phyloP scores from a whole-genome alignment of 306 rosid genomes.

The Trifolium pratense region DNA sequence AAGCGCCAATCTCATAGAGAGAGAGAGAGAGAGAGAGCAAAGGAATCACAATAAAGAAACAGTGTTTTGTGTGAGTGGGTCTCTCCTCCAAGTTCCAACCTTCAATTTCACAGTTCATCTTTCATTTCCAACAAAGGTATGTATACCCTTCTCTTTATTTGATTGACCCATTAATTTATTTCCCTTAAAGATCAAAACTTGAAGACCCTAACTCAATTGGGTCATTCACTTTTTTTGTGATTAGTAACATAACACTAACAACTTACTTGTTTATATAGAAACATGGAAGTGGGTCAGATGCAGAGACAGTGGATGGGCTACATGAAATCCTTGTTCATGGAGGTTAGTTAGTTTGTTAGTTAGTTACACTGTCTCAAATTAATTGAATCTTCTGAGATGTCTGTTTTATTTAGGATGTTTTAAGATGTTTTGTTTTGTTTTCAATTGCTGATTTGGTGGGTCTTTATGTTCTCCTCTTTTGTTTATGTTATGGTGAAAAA shows the following conservation, averaged over 20 bases:
- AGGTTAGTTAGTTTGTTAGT: slow-evolving; percentile 53
- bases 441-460: slow-evolving; percentile 42
- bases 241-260: slow-evolving; percentile 5
- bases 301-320: slow-evolving; percentile 85
- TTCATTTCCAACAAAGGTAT: slow-evolving; percentile 17
- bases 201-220: slow-evolving; percentile 43
- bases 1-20: background rate
- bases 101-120: background rate
- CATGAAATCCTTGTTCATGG: slow-evolving; percentile 69
- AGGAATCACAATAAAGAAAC: too few species aligned
- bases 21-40: too few species aligned
- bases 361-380: too few species aligned
- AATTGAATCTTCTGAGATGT: too few species aligned
- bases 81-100: slow-evolving; percentile 1
- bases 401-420: background rate
- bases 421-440: background rate
- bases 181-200: slow-evolving; percentile 55
- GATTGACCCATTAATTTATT: background rate
- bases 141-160: background rate
- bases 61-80: background rate
- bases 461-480: background rate
- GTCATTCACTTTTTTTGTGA: slow-evolving; percentile 28
- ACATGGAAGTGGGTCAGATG: slow-evolving; percentile 94
- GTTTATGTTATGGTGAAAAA: slow-evolving; percentile 42
- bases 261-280: slow-evolving; percentile 32